Conservation (phyloP, 106 monocot species). For the Dioscorea zingiberensis region DNA sequence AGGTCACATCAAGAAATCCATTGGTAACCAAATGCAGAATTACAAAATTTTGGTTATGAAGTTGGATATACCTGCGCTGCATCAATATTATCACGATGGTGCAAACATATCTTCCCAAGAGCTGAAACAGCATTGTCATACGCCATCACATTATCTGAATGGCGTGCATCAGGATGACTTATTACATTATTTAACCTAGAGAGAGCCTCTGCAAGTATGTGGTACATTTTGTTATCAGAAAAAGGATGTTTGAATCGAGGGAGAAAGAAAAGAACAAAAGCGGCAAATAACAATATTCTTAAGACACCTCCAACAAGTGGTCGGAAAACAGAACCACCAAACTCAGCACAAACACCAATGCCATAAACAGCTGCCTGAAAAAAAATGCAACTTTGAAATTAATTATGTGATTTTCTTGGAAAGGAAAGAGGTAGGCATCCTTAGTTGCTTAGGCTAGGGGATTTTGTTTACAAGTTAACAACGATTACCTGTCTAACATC, state of each 20-base stretch:
- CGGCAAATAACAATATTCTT: neutral
- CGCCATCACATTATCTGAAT: conserved; percentile 86
- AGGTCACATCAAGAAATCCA: too few relatives aligned
- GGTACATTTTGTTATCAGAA: neutral
- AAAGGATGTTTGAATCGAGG: neutral
- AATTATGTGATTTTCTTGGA: too few relatives aligned
- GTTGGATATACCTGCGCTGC: conserved; percentile 56
- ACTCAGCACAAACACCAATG: conserved; percentile 93
- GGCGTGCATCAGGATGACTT: conserved; percentile 58
- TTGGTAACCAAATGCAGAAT: too few relatives aligned
- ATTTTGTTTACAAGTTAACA: too few relatives aligned
- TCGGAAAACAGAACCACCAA: conserved; percentile 71
- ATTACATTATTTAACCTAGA: conserved; percentile 76
- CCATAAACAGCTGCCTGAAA: conserved; percentile 96
- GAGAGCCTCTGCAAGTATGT: conserved; percentile 64
- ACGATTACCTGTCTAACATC: conserved; percentile 84
- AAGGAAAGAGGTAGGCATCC: too few relatives aligned
- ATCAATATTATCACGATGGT: conserved; percentile 74
- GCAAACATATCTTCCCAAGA: conserved; percentile 84
- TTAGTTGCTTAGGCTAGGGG: too few relatives aligned
- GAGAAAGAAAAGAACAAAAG: neutral
- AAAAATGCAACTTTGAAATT: neutral
- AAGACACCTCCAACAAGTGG: conserved; percentile 87
- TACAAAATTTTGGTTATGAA: too few relatives aligned
- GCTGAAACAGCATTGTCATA: conserved; percentile 98